Percentiles rank a stretch among this genome's conserved stretches.
Conservation (phyloP, 495 filamentous ascomycete genomes). For the Chaetomium fimeti region DNA sequence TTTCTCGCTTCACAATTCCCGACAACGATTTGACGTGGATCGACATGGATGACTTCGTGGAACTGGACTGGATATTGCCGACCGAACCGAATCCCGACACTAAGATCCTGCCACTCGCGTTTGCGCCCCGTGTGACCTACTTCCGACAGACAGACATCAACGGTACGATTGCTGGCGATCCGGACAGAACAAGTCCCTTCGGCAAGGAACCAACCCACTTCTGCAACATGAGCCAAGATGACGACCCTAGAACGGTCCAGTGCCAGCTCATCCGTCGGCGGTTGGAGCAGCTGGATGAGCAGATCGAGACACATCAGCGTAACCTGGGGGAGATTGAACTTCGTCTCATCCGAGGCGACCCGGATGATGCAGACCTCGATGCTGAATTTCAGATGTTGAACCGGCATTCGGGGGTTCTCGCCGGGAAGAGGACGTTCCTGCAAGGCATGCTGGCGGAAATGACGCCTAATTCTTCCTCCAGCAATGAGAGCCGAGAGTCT, state of each 20-base stretch:
- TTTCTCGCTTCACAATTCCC: constrained; percentile 89
- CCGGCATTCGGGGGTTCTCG: constrained; percentile 66
- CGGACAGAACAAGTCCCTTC: constrained; percentile 76
- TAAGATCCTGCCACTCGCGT: constrained; percentile 87
- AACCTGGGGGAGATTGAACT: constrained; percentile 65
- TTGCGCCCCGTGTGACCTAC: constrained; percentile 91
- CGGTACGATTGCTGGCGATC: constrained; percentile 63
- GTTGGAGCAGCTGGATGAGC: constrained; percentile 70
- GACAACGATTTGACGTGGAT: constrained; percentile 95
- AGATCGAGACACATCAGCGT: constrained; percentile 68
- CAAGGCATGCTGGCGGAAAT: constrained; percentile 70
- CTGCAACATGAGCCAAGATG: constrained; percentile 91
- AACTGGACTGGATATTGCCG: constrained; percentile 92
- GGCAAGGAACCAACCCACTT: constrained; percentile 89
- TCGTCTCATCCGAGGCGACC: constrained; percentile 55
- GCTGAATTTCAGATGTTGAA: constrained; percentile 65
- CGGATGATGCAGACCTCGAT: constrained; percentile 52
- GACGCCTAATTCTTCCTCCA: constrained; percentile 29
- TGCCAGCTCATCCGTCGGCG: constrained; percentile 78
- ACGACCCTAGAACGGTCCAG: constrained; percentile 89
- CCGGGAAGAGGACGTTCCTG: constrained; percentile 74
- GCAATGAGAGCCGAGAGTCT: constrained; percentile 22
- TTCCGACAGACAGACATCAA: constrained; percentile 95
- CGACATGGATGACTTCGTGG: constrained; percentile 99
- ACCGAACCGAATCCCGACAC: constrained; percentile 89